Evolutionary conservation across 805 yeast genomes (phyloP).

Genomic region (Wickerhamiella hasegawae): DNA sequence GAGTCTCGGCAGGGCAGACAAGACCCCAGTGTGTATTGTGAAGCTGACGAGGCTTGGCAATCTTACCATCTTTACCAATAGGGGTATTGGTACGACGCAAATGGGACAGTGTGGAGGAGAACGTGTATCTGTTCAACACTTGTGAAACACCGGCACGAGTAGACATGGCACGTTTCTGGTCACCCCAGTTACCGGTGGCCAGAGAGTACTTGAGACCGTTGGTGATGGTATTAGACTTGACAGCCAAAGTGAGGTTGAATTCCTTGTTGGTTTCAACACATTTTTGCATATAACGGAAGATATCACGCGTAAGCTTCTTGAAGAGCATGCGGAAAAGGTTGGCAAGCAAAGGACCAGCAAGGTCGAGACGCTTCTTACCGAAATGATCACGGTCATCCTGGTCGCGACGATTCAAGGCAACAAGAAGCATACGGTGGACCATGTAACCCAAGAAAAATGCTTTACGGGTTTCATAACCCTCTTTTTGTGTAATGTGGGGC

Average conservation of each 20-base stretch:
- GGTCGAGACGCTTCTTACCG: constrained; percentile 94
- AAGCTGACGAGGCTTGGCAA: constrained; percentile 96
- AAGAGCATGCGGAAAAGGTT: constrained; percentile 87
- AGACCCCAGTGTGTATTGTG: constrained; percentile 99
- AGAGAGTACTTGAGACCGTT: constrained; percentile 93
- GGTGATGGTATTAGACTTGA: constrained; percentile 90
- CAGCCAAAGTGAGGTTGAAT: constrained; percentile 90
- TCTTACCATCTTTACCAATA: constrained; percentile 97
- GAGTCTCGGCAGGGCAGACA: constrained; percentile 99
- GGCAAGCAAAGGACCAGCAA: constrained; percentile 96
- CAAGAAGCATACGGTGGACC: constrained; percentile 85
- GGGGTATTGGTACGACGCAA: constrained; percentile 98
- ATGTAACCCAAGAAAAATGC: constrained; percentile 96
- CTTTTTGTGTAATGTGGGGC: constrained; percentile 95
- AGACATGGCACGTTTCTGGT: constrained; percentile 97
- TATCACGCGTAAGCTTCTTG: constrained; percentile 89
- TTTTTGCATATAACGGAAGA: constrained; percentile 95
- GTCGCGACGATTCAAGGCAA: constrained; percentile 94
- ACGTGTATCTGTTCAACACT: constrained; percentile 93
- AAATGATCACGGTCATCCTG: constrained; percentile 99
- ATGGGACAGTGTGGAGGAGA: constrained; percentile 96
- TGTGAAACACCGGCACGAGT: constrained; percentile 99
- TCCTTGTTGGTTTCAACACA: constrained; percentile 97
- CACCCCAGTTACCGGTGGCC: constrained; percentile 99
- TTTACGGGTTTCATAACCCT: constrained; percentile 92